phyloP scores from a whole-genome alignment of 2,329 filamentous ascomycete genomes.

The Cordyceps pruinosa region DNA sequence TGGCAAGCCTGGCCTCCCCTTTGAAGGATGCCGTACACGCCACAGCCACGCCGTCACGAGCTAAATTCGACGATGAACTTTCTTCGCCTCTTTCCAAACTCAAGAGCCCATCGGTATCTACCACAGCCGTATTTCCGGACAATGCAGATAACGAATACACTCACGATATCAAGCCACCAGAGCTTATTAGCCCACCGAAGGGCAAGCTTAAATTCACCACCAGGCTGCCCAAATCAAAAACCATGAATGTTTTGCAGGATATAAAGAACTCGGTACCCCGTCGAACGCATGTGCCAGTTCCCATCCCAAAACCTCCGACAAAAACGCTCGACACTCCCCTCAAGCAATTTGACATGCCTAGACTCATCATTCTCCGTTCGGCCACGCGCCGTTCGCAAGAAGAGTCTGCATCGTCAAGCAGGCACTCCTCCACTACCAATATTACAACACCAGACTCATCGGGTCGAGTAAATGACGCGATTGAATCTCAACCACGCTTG shows the following conservation, averaged over 20 bases:
- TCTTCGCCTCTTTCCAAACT: background rate
- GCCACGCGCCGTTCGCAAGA: conserved; percentile 15
- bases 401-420: conserved; percentile 18
- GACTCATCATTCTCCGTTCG: conserved; percentile 14
- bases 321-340: background rate
- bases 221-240: conserved; percentile 38
- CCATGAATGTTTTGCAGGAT: conserved; percentile 38
- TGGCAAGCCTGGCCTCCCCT: background rate
- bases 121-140: background rate
- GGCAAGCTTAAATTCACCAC: conserved; percentile 8
- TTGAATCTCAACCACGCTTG: background rate
- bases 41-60: background rate
- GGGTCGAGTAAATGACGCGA: background rate
- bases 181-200: background rate
- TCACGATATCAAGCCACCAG: background rate
- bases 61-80: background rate
- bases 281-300: background rate
- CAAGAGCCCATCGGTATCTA: background rate
- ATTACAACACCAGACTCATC: conserved; percentile 6
- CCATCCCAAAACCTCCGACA: background rate
- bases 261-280: conserved; percentile 39
- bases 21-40: background rate
- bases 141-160: conserved; percentile 2
- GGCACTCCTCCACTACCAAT: conserved; percentile 10
- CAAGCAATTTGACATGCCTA: conserved; percentile 4